Evolutionary conservation across 768 basidiomycete genomes (phyloP).

Genomic region (Termitomyces titanicus): DNA sequence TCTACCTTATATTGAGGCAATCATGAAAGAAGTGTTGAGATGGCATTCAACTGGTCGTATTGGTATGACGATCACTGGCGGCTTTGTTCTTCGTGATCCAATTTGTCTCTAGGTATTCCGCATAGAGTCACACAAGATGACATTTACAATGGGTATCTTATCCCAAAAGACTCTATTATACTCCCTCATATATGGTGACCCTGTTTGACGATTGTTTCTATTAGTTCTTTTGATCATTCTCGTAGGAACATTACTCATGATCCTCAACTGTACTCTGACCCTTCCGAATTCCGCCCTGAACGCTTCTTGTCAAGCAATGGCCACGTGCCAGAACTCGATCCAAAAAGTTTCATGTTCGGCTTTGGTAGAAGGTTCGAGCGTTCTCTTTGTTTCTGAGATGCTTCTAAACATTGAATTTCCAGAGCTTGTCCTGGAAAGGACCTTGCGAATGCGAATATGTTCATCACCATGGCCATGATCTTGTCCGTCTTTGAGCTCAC

Average conservation of each 20-base stretch:
- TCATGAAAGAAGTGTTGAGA: slow-evolving; percentile 28
- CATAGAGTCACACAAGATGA: slow-evolving; percentile 12
- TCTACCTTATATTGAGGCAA: slow-evolving; percentile 26
- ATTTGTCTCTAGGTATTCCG: slow-evolving; percentile 5
- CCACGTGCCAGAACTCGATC: slow-evolving; percentile 27
- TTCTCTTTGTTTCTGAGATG: background rate
- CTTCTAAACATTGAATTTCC: background rate
- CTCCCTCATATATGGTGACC: slow-evolving; percentile 13
- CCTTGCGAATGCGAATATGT: slow-evolving; percentile 25
- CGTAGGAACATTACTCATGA: slow-evolving; percentile 23
- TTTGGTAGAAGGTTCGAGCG: slow-evolving; percentile 37
- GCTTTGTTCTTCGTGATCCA: background rate
- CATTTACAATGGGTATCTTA: slow-evolving; percentile 12
- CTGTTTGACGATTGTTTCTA: background rate
- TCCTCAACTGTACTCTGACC: slow-evolving; percentile 17
- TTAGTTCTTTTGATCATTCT: background rate
- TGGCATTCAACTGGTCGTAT: slow-evolving; percentile 24
- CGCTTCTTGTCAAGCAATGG: slow-evolving; percentile 27
- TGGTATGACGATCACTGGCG: slow-evolving; percentile 14
- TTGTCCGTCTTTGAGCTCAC: slow-evolving; percentile 24
- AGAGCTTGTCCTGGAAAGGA: slow-evolving; percentile 26
- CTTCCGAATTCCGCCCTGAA: slow-evolving; percentile 30
- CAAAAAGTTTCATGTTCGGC: slow-evolving; percentile 38
- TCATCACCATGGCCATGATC: slow-evolving; percentile 22
- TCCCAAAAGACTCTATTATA: slow-evolving; percentile 14